phyloP scores from a whole-genome alignment of 768 basidiomycete genomes.

The Lentinula detonsa region DNA sequence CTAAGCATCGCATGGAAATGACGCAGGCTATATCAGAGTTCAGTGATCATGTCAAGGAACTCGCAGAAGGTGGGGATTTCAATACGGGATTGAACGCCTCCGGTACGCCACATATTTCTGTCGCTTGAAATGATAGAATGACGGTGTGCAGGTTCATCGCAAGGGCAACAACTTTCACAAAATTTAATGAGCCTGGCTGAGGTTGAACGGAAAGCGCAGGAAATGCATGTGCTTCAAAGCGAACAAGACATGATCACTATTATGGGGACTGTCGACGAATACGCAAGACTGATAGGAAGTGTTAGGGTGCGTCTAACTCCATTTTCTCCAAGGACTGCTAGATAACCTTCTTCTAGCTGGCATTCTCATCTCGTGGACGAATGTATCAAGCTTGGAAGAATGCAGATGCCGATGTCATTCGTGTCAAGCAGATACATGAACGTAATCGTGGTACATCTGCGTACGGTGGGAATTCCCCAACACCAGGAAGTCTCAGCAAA shows the following conservation, averaged over 20 bases:
- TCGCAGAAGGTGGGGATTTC: constrained; percentile 32
- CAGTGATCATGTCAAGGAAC: constrained; percentile 58
- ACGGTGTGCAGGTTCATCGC: neutral
- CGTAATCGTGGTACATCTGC: constrained; percentile 49
- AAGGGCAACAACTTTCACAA: constrained; percentile 50
- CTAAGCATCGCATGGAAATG: constrained; percentile 78
- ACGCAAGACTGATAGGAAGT: constrained; percentile 83
- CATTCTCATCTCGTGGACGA: constrained; percentile 84
- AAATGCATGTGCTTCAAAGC: constrained; percentile 67
- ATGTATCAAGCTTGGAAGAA: constrained; percentile 77
- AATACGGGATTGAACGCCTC: neutral
- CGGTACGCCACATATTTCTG: constrained; percentile 36
- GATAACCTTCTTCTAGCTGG: constrained; percentile 43
- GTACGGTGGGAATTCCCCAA: constrained; percentile 72
- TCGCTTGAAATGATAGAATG: neutral
- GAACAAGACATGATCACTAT: constrained; percentile 80
- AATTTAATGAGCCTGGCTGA: constrained; percentile 68
- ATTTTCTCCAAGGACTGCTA: neutral
- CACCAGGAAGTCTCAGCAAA: constrained; percentile 19
- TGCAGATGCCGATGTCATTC: constrained; percentile 67
- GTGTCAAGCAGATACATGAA: constrained; percentile 74
- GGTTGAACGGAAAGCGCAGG: constrained; percentile 68
- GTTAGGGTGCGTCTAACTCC: constrained; percentile 50
- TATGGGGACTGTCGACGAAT: constrained; percentile 87
- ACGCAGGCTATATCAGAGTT: constrained; percentile 74